Base-by-base conservation (phyloP, 202 grass and related monocot genomes). In the Panicum hallii region DNA sequence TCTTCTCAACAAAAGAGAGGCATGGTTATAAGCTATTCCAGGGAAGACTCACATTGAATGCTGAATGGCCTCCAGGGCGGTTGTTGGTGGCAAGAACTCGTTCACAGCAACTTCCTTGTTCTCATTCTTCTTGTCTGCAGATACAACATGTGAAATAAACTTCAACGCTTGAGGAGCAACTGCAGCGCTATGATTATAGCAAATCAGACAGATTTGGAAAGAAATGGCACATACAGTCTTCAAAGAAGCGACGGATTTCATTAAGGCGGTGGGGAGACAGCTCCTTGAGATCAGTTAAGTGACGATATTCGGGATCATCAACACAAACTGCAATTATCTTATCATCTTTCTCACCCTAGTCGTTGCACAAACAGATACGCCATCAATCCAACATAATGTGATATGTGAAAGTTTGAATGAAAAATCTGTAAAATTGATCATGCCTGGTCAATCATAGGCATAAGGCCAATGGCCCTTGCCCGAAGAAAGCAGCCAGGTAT, bases 401-500 rank as follows among this genome's bases (percentile, higher is more conserved):
- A 64, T 38, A 69, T 12, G 15, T 43, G 38, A 17, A 62, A 52
- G 11, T 52, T 69, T 11, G 13, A 14, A 75, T 60, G 42, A 22
- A 20, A 57, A 44, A 13, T 61, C 69, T 1, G 10, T 48, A 69
- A 16, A 75, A 41, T n/a, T 36, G 10, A 38, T 74, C 77, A 62
- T 77, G 77, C 93, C 93, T 95, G 93, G 63, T 95, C 90, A 84
- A 95, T 95, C 90, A 95, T 95, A 19, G 93, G 93, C 93, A 95
- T 95, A 80, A 95, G 93, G 23, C 93, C 93, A 61, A 95, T 95
- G 54, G 93, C 86, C 58, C 87, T 90, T 12, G 93, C 93, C 30
- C 93, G 83, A 84, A 95, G 90, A 74, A 93, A 95, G 48, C 90
- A 92, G 36, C 86, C 86, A 77, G 93, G 60, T 70, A 93, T 84